Percentiles rank a stretch among this genome's conserved stretches.
Evolutionary conservation across 2,329 filamentous ascomycete species (phyloP).

Genomic region (Colletotrichum spinosum): DNA sequence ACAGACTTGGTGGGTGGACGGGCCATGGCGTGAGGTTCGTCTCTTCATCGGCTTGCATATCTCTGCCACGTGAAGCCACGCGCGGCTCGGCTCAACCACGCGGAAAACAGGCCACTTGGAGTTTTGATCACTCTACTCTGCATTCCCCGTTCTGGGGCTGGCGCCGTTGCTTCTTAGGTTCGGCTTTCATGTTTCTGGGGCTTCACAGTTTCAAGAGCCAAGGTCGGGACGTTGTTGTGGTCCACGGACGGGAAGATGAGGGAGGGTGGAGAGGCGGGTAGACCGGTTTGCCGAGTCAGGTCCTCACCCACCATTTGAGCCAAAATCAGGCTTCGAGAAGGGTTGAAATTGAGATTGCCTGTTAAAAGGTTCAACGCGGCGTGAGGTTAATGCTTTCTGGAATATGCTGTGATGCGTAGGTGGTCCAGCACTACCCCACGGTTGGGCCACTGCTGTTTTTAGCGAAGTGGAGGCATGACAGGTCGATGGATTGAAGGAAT

Average conservation of each 20-base stretch:
- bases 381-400: not conserved
- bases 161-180: constrained; percentile 1
- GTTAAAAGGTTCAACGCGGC: not conserved
- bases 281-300: constrained; percentile 16
- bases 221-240: not conserved
- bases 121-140: not conserved
- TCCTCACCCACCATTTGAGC: not conserved
- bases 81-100: constrained; percentile 4
- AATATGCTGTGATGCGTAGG: constrained; percentile 7
- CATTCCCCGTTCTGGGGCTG: not conserved
- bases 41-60: constrained; percentile 9
- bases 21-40: constrained; percentile 32
- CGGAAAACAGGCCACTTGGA: constrained; percentile 20
- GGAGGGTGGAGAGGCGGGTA: not conserved
- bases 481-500: not conserved
- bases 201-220: not conserved
- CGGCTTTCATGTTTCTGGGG: not conserved
- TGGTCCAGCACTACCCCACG: not conserved
- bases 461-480: not conserved
- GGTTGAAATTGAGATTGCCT: not conserved
- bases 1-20: constrained; percentile 8
- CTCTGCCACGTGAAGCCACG: constrained; percentile 20
- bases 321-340: no score
- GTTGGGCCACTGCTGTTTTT: not conserved
- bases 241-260: not conserved